These are phyloP conservation scores for Spizellomyces sp. DNA, from an alignment of 192 early-diverging fungal species.

Conservation along the genomic window DNA sequence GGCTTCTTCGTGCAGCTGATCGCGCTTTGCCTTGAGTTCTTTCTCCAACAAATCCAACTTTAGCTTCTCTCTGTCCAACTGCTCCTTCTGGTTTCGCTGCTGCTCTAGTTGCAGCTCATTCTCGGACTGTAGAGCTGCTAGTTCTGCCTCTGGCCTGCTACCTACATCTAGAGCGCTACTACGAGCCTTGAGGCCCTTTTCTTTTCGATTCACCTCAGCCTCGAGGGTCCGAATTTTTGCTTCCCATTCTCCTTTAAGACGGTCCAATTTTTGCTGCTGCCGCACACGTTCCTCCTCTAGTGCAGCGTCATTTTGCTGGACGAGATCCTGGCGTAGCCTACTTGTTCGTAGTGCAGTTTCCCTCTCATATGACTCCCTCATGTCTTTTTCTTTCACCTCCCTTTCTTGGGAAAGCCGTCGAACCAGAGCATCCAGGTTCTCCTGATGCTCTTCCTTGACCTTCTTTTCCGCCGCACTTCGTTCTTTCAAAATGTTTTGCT, in stretches of 20 bases:
- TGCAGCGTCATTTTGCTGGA: not conserved
- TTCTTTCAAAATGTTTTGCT: not conserved
- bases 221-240: conserved; percentile 6
- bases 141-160: not conserved
- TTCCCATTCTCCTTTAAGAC: not conserved
- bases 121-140: conserved; percentile 1
- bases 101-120: not conserved
- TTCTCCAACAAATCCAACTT: conserved; percentile 14
- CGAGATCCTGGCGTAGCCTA: conserved; percentile 3
- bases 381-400: conserved; percentile 4
- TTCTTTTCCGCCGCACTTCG: not conserved
- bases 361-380: not conserved
- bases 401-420: not conserved
- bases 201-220: conserved; percentile 20
- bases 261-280: too few relatives aligned
- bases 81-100: conserved; percentile 12
- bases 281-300: not conserved
- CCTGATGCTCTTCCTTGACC: conserved; percentile 15
- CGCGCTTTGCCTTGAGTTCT: conserved; percentile 7
- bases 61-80: conserved; percentile 19
- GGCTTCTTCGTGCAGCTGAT: conserved; percentile 1
- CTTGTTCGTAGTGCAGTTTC: conserved; percentile 9
- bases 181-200: conserved; percentile 9
- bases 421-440: not conserved
- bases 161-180: not conserved